phyloP scores from a whole-genome alignment of 2,329 filamentous ascomycete genomes.

The Pseudonectria buxi region DNA sequence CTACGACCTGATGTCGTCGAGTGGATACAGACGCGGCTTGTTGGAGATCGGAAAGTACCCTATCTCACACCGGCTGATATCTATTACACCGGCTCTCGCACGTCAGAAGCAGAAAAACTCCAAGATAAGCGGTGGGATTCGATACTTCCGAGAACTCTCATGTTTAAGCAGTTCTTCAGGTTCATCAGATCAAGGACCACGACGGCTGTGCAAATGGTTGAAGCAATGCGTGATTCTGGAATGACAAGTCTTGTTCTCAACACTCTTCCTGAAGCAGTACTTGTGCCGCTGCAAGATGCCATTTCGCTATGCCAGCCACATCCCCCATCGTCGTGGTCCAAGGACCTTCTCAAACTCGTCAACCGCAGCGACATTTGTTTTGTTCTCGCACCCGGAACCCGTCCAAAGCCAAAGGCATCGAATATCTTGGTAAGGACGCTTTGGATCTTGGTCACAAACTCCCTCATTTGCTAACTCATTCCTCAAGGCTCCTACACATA shows the following conservation, averaged over 20 bases:
- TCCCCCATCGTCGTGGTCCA: conserved; percentile 71
- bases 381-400: conserved; percentile 43
- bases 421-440: conserved; percentile 36
- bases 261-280: conserved; percentile 78
- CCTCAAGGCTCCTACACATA: conserved; percentile 53
- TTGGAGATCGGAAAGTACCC: conserved; percentile 27
- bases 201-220: conserved; percentile 57
- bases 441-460: background rate
- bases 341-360: conserved; percentile 64
- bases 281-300: conserved; percentile 72
- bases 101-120: conserved; percentile 28
- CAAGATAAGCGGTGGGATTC: conserved; percentile 37
- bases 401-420: conserved; percentile 24
- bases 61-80: conserved; percentile 41
- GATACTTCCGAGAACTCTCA: conserved; percentile 59
- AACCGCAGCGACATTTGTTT: conserved; percentile 74
- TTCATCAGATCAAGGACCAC: conserved; percentile 42
- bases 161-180: conserved; percentile 62
- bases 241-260: conserved; percentile 65
- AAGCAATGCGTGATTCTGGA: conserved; percentile 64
- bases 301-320: conserved; percentile 79
- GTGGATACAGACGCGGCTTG: conserved; percentile 46
- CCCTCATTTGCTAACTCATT: conserved; percentile 17
- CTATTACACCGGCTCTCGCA: conserved; percentile 33
- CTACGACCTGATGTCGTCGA: conserved; percentile 39